These are phyloP conservation scores for Leccinum truebloodii DNA, from an alignment of 768 basidiomycete genomes.

Conservation along the genomic window DNA sequence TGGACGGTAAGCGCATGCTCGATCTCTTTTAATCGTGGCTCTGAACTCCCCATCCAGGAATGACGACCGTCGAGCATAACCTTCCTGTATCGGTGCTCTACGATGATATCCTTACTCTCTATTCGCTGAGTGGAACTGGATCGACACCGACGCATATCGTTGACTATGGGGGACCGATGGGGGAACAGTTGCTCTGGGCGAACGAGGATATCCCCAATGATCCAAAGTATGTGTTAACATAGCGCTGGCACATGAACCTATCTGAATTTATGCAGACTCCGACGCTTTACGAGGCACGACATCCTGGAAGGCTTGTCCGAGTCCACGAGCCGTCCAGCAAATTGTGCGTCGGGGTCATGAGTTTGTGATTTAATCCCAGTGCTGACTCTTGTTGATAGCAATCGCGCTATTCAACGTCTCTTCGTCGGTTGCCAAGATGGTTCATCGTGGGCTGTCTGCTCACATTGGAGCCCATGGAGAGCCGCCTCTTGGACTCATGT, in stretches of 20 bases:
- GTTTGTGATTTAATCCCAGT: neutral
- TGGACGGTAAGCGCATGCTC: slow-evolving; percentile 56
- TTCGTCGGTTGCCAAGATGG: slow-evolving; percentile 66
- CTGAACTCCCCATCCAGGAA: slow-evolving; percentile 43
- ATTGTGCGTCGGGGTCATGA: slow-evolving; percentile 45
- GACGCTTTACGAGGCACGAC: slow-evolving; percentile 65
- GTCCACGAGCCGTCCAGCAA: slow-evolving; percentile 56
- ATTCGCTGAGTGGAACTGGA: slow-evolving; percentile 66
- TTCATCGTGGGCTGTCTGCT: slow-evolving; percentile 56
- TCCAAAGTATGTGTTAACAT: slow-evolving; percentile 50
- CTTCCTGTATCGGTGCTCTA: slow-evolving; percentile 65
- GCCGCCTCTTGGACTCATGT: slow-evolving; percentile 70
- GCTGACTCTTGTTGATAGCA: slow-evolving; percentile 38
- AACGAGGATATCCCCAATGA: slow-evolving; percentile 63
- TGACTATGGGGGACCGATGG: slow-evolving; percentile 71
- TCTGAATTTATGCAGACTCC: slow-evolving; percentile 44
- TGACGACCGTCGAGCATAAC: slow-evolving; percentile 76
- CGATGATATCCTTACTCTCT: slow-evolving; percentile 66
- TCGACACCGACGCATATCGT: slow-evolving; percentile 76
- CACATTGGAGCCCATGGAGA: slow-evolving; percentile 79
- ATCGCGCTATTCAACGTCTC: slow-evolving; percentile 71
- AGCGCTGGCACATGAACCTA: neutral
- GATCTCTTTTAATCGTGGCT: neutral
- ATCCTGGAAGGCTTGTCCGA: slow-evolving; percentile 60
- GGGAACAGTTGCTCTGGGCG: slow-evolving; percentile 73